These are phyloP conservation scores for Alternaria hordeiaustralica DNA, from an alignment of 2,329 filamentous ascomycete species.

Conservation along the genomic window DNA sequence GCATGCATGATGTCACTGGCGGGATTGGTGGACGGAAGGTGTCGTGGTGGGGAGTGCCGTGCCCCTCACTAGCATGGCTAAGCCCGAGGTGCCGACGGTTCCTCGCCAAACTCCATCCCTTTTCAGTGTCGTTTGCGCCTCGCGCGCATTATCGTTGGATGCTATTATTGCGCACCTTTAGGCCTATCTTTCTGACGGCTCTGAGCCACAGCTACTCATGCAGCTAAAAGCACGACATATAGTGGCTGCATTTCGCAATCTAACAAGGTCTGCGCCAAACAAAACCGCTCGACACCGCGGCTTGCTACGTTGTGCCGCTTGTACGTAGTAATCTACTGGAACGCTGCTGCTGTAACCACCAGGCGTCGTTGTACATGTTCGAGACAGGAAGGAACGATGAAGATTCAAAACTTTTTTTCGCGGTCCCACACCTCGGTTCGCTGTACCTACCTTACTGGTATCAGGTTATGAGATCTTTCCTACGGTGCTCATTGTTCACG, in stretches of 20 bases:
- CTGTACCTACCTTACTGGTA: background rate
- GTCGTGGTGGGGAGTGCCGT: constrained; percentile 4
- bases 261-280: background rate
- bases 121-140: constrained; percentile 7
- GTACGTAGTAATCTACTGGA: background rate
- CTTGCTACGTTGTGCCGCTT: background rate
- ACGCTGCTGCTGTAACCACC: background rate
- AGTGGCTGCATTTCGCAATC: constrained; percentile 22
- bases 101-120: constrained; percentile 11
- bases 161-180: background rate
- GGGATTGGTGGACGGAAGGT: constrained; percentile 3
- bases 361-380: too few species aligned
- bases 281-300: background rate
- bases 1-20: constrained; percentile 19
- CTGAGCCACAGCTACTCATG: background rate
- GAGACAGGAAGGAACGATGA: background rate
- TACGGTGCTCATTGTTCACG: background rate
- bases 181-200: background rate
- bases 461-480: background rate
- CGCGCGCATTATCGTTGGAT: background rate
- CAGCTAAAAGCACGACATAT: constrained; percentile 25
- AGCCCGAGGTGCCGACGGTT: constrained; percentile 21
- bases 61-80: constrained; percentile 20
- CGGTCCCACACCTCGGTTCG: background rate
- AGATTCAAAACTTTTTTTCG: background rate